A percentile compares a stretch with the other conserved stretches of the same genome.
These are phyloP conservation scores for Rhizophagus sp. DNA, from an alignment of 192 early-diverging fungal genomes.

Conservation along the genomic window DNA sequence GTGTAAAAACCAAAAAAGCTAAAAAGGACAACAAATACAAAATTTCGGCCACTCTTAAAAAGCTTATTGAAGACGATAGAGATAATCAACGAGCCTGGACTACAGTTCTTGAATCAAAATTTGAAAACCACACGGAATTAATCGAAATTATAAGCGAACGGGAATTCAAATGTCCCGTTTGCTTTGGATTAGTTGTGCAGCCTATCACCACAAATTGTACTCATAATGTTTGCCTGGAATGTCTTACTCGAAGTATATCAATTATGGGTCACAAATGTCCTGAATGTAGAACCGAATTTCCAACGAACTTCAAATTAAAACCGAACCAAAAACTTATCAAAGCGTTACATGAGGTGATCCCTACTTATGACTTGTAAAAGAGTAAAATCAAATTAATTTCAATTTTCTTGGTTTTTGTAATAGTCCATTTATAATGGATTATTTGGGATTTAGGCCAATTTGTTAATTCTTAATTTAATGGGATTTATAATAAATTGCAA, in stretches of 20 bases:
- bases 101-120: slow-evolving; percentile 24
- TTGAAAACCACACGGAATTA: slow-evolving; percentile 40
- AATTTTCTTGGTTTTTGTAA: not conserved
- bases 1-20: not conserved
- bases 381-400: not conserved
- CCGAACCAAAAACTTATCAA: slow-evolving; percentile 28
- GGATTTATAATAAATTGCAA: too few species aligned
- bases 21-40: slow-evolving; percentile 24
- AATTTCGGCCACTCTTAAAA: slow-evolving; percentile 19
- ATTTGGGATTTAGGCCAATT: too few species aligned
- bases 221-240: slow-evolving; percentile 39
- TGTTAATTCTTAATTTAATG: too few species aligned
- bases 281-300: slow-evolving; percentile 34
- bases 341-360: slow-evolving; percentile 25
- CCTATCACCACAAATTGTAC: slow-evolving; percentile 42
- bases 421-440: too few species aligned
- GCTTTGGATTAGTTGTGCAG: slow-evolving; percentile 30
- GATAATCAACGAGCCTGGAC: slow-evolving; percentile 40
- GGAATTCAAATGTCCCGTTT: slow-evolving; percentile 41
- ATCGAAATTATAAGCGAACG: slow-evolving; percentile 34
- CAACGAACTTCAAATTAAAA: not conserved
- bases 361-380: not conserved
- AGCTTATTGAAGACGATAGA: slow-evolving; percentile 34
- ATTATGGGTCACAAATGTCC: slow-evolving; percentile 29
- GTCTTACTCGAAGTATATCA: slow-evolving; percentile 27